A percentile compares a stretch with the other conserved stretches of the same genome.
Conservation (phyloP, 2,329 filamentous ascomycete genomes). For the Fusarium goolgardi region DNA sequence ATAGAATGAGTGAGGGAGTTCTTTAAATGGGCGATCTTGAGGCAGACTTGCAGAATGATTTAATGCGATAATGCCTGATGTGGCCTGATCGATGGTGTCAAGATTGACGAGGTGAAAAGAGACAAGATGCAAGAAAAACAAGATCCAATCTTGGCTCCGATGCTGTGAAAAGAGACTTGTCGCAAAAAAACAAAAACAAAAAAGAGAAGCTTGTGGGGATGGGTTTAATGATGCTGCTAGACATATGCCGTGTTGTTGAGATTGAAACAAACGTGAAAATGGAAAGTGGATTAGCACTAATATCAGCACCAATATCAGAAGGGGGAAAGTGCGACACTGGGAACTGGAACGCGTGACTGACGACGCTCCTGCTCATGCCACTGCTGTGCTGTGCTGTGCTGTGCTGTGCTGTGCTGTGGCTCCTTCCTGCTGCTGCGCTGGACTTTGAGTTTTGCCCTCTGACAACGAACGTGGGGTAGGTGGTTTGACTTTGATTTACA, state of each 20-base stretch:
- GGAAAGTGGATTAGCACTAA: conserved; percentile 30
- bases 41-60: neutral
- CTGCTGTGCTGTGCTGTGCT: no score
- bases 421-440: neutral
- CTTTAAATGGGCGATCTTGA: conserved; percentile 3
- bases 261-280: conserved; percentile 41
- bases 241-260: conserved; percentile 19
- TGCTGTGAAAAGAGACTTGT: conserved; percentile 1
- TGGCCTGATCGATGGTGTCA: conserved; percentile 25
- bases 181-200: conserved; percentile 21
- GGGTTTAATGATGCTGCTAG: conserved; percentile 16
- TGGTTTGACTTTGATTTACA: conserved; percentile 14
- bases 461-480: conserved; percentile 17
- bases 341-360: conserved; percentile 24
- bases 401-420: no score
- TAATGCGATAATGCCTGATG: conserved; percentile 18
- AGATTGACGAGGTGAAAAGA: conserved; percentile 18
- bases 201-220: conserved; percentile 31
- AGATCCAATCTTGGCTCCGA: neutral
- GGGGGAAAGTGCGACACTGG: conserved; percentile 8
- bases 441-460: conserved; percentile 15
- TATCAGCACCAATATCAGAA: conserved; percentile 27
- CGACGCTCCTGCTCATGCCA: neutral
- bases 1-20: neutral
- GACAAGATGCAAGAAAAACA: neutral